These are phyloP conservation scores for Colletotrichum agaves DNA, from an alignment of 2,329 filamentous ascomycete genomes.

Conservation along the genomic window DNA sequence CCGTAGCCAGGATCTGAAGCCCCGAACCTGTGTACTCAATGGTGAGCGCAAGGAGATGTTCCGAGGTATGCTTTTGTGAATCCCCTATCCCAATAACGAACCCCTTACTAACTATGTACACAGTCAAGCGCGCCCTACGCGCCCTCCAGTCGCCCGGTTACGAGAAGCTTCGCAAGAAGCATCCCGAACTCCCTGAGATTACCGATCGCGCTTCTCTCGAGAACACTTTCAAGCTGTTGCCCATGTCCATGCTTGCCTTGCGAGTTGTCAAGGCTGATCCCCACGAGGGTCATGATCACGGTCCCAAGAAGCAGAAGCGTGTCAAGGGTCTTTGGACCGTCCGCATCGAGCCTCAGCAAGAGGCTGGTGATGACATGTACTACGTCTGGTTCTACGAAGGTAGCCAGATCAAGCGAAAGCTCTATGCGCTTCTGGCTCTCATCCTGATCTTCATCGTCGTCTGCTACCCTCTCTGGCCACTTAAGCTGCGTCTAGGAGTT, in stretches of 20 bases:
- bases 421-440: constrained; percentile 87
- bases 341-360: constrained; percentile 94
- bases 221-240: constrained; percentile 94
- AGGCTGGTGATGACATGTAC: constrained; percentile 86
- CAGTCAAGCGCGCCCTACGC: constrained; percentile 95
- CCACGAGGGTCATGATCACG: constrained; percentile 78
- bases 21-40: constrained; percentile 90
- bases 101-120: constrained; percentile 10
- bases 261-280: constrained; percentile 87
- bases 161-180: constrained; percentile 88
- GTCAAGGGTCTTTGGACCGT: constrained; percentile 98
- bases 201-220: constrained; percentile 89
- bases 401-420: constrained; percentile 90
- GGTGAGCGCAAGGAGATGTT: constrained; percentile 99
- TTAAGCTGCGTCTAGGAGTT: constrained; percentile 89
- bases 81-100: not conserved
- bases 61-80: constrained; percentile 69
- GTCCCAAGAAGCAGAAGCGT: constrained; percentile 81
- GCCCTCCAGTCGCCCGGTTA: constrained; percentile 91
- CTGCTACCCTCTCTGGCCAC: constrained; percentile 95
- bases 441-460: constrained; percentile 87
- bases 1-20: constrained; percentile 85
- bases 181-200: constrained; percentile 87
- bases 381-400: constrained; percentile 98
- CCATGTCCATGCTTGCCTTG: constrained; percentile 91